These are phyloP conservation scores for Cynara cardunculus DNA, from an alignment of 129 eudicot species.

Conservation along the genomic window DNA sequence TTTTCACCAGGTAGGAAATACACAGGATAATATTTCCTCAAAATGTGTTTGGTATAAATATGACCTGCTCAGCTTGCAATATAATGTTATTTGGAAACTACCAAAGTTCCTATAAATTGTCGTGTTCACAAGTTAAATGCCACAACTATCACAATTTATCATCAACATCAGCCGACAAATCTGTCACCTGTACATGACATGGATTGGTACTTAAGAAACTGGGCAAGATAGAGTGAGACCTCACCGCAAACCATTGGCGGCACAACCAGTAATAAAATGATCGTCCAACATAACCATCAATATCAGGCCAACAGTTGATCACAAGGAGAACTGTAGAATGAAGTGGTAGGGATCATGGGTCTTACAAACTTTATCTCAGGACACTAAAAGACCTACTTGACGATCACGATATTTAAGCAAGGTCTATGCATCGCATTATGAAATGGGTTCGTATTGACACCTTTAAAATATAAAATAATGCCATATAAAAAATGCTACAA, in stretches of 20 bases:
- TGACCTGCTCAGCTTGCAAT: constrained; percentile 6
- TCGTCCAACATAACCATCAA: background rate
- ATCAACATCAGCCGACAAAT: background rate
- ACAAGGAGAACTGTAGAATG: background rate
- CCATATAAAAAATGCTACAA: background rate
- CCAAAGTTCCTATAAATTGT: background rate
- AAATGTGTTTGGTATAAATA: background rate
- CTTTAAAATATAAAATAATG: background rate
- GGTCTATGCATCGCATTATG: background rate
- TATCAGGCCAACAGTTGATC: background rate
- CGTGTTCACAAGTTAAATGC: background rate
- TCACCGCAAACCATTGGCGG: background rate
- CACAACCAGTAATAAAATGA: background rate
- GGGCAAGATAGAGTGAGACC: background rate
- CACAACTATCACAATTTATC: background rate
- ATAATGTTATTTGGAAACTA: background rate
- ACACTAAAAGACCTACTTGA: background rate
- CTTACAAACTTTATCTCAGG: background rate
- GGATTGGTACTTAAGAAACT: background rate
- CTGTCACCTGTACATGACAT: background rate
- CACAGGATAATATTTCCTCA: background rate
- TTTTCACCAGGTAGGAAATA: background rate
- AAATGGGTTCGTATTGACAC: background rate
- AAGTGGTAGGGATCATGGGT: background rate
- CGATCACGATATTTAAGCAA: background rate